Percentiles rank a stretch among this genome's conserved stretches.
These are phyloP conservation scores for Pleurotus ostreatus DNA, from an alignment of 768 basidiomycete species.

Conservation along the genomic window DNA sequence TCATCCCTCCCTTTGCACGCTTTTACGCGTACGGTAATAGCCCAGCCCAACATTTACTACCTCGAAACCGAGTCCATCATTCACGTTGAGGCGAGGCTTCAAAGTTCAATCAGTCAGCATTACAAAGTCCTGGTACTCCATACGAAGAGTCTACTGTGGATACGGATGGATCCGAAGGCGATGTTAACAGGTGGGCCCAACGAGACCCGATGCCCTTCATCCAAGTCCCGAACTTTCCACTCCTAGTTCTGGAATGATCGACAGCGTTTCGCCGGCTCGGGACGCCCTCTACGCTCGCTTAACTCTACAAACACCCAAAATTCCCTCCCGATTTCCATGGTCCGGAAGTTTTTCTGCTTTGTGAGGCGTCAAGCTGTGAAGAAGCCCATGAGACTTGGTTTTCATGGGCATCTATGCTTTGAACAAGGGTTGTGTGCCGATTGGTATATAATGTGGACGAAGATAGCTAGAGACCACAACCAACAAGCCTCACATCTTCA, in stretches of 20 bases:
- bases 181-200: neutral
- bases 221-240: neutral
- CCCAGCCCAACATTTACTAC: neutral
- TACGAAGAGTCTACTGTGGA: neutral
- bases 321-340: neutral
- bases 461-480: neutral
- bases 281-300: neutral
- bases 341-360: neutral
- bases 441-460: neutral
- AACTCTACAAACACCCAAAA: neutral
- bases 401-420: neutral
- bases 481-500: neutral
- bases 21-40: neutral
- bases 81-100: neutral
- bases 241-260: constrained; percentile 3
- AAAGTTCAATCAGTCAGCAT: neutral
- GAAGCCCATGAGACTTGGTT: neutral
- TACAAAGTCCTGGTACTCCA: neutral
- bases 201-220: neutral
- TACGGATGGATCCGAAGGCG: constrained; percentile 5
- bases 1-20: neutral
- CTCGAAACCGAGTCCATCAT: no score
- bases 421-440: neutral
- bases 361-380: neutral
- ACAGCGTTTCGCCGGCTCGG: neutral